Base-by-base conservation (phyloP, 2,329 filamentous ascomycete genomes). In the Coniochaeta sp. region DNA sequence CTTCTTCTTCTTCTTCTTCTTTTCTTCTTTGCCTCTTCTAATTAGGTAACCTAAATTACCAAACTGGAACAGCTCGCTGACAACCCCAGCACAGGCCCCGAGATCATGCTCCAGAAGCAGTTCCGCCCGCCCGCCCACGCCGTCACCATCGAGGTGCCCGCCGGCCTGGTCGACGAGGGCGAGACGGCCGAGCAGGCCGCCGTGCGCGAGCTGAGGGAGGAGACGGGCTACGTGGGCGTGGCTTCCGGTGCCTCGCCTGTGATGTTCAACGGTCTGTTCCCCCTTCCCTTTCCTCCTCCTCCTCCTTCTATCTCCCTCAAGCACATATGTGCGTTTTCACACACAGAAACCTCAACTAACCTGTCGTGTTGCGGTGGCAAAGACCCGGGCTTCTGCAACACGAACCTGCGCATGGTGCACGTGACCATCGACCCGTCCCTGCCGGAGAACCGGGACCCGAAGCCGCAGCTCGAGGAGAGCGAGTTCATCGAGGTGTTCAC, bases 401-500 rank as follows among this genome's bases (percentile, higher is more conserved):
- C 85, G 5, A 89, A 87, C 66, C 74, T 87, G 47, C 79, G 81
- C 59, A 87, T 89, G 81, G 85, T 93, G 16, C 89, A 93, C 68
- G 84, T 93, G 47, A 81, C 78, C 1, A 83, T 93, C 63, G 89
- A 93, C 71, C 84, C 89, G 79, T 79, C 75, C 4, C 75, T 85
- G 1, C 81, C 87, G 0, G 86, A 86, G 66, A 93, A 93, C 69
- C 82, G 87, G 69, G 78, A 89, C 58, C 85, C 84, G 1, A 79
- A 86, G 71, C 86, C 89, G 0, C 76, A 89, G 69, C 78, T 93
- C 7, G 89, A 93, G 70, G 89, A 92, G 28, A 88, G 86, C 63
- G 90, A 93, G 74, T 93, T 92, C 69, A 93, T 93, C 68, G 89
- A 93, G 71, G 87, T 87, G 36, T 93, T 93, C 67, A 84, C 82